phyloP scores from a whole-genome alignment of 1,139 yeast species.

The Candida sanyaensis region DNA sequence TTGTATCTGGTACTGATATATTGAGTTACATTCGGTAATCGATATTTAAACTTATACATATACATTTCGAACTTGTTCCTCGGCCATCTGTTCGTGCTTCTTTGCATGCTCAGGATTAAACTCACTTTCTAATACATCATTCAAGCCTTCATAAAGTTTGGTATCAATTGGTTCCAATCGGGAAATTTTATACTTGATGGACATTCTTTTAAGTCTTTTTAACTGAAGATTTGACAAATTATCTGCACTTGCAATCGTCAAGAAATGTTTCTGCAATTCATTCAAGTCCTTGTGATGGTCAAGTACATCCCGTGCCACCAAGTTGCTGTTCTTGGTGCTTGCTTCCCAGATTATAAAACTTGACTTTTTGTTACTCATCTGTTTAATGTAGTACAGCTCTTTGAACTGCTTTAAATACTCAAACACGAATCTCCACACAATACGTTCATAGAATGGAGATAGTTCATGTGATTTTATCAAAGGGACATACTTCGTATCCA shows the following conservation, averaged over 20 bases:
- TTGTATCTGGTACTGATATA: too few relatives aligned
- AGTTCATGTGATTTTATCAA: slow-evolving; percentile 25
- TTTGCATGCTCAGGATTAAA: slow-evolving; percentile 4
- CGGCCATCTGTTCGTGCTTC: not conserved
- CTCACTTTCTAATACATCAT: slow-evolving; percentile 21
- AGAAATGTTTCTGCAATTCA: slow-evolving; percentile 28
- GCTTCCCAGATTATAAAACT: slow-evolving; percentile 47
- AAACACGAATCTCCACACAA: slow-evolving; percentile 45
- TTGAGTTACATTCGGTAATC: not conserved
- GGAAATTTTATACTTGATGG: slow-evolving; percentile 32
- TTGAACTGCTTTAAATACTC: slow-evolving; percentile 30
- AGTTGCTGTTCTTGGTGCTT: slow-evolving; percentile 17
- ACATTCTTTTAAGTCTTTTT: slow-evolving; percentile 25
- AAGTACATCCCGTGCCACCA: slow-evolving; percentile 19
- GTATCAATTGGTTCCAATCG: slow-evolving; percentile 15
- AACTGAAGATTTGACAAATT: not conserved
- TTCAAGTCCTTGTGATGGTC: slow-evolving; percentile 18
- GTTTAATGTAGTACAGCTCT: slow-evolving; percentile 26
- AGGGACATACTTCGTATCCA: slow-evolving; percentile 27
- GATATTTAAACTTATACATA: not conserved
- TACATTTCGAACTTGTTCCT: not conserved
- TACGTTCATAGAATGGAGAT: slow-evolving; percentile 42
- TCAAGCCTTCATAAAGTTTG: slow-evolving; percentile 12
- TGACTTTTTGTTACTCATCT: slow-evolving; percentile 25
- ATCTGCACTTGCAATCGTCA: slow-evolving; percentile 18